Conservation (phyloP, 257 asterid genomes). For the Solanum habrochaites region DNA sequence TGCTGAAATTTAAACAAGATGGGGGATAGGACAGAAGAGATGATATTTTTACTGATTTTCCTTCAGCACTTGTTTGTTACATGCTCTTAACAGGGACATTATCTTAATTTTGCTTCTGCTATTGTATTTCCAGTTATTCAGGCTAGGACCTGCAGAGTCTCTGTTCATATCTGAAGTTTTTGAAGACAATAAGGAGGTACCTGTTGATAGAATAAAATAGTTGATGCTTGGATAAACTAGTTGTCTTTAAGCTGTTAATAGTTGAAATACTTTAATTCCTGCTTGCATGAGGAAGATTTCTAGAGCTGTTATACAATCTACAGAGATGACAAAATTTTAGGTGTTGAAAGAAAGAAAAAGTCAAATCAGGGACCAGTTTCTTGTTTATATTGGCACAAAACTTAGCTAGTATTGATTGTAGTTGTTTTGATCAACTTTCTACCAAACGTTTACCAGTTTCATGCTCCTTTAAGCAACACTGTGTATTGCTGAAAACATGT, state of each 20-base stretch:
- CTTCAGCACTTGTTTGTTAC: background rate
- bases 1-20: background rate
- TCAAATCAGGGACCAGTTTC: background rate
- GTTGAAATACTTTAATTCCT: background rate
- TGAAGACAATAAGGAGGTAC: slow-evolving; percentile 56
- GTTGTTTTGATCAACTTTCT: background rate
- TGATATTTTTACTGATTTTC: background rate
- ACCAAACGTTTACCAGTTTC: background rate
- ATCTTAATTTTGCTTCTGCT: background rate
- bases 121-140: slow-evolving; percentile 52
- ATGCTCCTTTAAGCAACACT: background rate
- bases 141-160: slow-evolving; percentile 55
- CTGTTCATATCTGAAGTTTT: slow-evolving; percentile 62
- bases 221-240: background rate
- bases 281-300: background rate
- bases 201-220: background rate
- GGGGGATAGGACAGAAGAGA: background rate
- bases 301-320: background rate
- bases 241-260: background rate
- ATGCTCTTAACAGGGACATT: background rate
- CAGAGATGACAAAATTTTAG: background rate
- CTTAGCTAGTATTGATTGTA: background rate
- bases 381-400: background rate
- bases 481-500: background rate
- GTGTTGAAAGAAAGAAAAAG: background rate